A percentile compares a stretch with the other conserved stretches of the same genome.
Conservation (phyloP, 2,329 filamentous ascomycete species). For the Trematosphaeria pertusa region DNA sequence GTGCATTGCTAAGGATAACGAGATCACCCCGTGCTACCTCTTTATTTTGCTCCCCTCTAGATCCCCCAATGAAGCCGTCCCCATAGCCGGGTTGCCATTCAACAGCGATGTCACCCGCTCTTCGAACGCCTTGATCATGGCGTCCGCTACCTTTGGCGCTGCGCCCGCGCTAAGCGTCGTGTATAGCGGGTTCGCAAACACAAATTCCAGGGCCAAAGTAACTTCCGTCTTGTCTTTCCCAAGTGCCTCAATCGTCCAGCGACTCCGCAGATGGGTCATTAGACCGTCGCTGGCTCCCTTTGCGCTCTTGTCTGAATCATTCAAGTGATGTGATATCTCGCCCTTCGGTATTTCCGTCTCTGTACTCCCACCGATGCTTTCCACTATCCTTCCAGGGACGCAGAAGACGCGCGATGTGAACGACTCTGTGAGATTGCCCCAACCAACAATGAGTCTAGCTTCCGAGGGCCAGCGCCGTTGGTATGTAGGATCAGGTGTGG, state of each 20-base stretch:
- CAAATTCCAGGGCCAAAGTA: slow-evolving; percentile 76
- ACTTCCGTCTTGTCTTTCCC: slow-evolving; percentile 71
- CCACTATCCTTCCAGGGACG: slow-evolving; percentile 73
- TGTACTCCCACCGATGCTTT: slow-evolving; percentile 73
- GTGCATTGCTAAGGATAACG: too few species aligned
- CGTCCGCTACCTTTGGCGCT: slow-evolving; percentile 80
- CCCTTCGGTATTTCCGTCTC: slow-evolving; percentile 52
- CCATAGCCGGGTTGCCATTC: slow-evolving; percentile 28
- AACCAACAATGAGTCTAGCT: slow-evolving; percentile 84
- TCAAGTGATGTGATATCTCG: slow-evolving; percentile 52
- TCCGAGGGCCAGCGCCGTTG: slow-evolving; percentile 70
- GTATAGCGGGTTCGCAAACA: slow-evolving; percentile 90
- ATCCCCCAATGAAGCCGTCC: slow-evolving; percentile 30
- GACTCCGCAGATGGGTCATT: slow-evolving; percentile 72
- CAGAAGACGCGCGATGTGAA: slow-evolving; percentile 85
- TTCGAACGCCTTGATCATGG: slow-evolving; percentile 96
- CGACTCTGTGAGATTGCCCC: slow-evolving; percentile 80
- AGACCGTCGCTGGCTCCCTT: slow-evolving; percentile 45
- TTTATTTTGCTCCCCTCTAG: slow-evolving; percentile 35
- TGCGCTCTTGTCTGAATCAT: slow-evolving; percentile 14
- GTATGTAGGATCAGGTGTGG: slow-evolving; percentile 57
- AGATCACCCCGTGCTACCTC: too few species aligned
- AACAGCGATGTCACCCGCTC: slow-evolving; percentile 70
- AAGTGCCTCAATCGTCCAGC: slow-evolving; percentile 67
- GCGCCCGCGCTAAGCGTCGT: slow-evolving; percentile 80